Conservation (phyloP, 139 green algal genomes). For the Closterium sp. region DNA sequence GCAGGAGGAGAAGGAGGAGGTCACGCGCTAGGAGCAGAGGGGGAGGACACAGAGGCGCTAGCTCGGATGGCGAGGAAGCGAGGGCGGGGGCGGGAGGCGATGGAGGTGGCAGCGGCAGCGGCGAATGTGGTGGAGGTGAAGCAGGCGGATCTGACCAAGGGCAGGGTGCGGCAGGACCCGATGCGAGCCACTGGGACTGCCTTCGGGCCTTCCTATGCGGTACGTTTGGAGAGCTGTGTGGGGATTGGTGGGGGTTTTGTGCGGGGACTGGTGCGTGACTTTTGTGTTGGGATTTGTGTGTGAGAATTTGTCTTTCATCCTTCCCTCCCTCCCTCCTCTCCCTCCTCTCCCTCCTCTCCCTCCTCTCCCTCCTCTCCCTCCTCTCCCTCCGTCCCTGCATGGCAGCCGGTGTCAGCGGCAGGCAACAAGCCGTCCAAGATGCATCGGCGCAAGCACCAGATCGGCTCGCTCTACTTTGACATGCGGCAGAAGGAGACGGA, state of each 20-base stretch:
- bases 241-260: not conserved
- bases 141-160: slow-evolving; percentile 43
- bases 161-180: slow-evolving; percentile 12
- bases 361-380: not conserved
- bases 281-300: not conserved
- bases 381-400: not conserved
- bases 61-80: not conserved
- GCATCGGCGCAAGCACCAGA: slow-evolving; percentile 56
- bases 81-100: not conserved
- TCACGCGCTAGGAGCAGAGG: not conserved
- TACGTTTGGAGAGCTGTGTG: not conserved
- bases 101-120: not conserved
- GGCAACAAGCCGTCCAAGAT: slow-evolving; percentile 44
- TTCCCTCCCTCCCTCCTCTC: not conserved
- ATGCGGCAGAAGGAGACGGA: slow-evolving; percentile 52
- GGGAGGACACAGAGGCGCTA: not conserved
- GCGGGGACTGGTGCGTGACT: not conserved
- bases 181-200: slow-evolving; percentile 30
- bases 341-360: not conserved
- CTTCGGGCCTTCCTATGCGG: slow-evolving; percentile 27
- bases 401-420: slow-evolving; percentile 20
- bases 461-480: slow-evolving; percentile 53
- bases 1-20: not conserved
- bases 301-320: not conserved
- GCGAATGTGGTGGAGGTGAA: slow-evolving; percentile 38